A percentile compares a stretch with the other conserved stretches of the same genome.
phyloP scores from a whole-genome alignment of 73 alveolate species.

The Diophrys appendiculata region DNA sequence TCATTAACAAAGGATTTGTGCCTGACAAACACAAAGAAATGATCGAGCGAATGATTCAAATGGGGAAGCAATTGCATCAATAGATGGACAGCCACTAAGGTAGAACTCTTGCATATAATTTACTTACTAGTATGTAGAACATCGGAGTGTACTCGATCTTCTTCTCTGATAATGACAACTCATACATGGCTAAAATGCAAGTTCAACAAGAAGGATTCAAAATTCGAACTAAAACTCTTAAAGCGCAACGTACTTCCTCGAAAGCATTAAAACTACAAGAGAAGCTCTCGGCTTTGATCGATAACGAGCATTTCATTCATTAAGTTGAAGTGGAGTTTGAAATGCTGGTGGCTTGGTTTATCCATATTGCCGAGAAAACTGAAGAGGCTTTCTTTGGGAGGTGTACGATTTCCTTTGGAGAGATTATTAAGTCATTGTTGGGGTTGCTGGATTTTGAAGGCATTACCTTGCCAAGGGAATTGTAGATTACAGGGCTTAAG shows the following conservation, averaged over 20 bases:
- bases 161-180: not conserved
- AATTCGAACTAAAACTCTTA: no score
- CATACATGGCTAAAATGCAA: no score
- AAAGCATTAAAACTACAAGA: constrained; percentile 8
- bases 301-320: constrained; percentile 7
- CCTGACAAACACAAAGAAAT: no score
- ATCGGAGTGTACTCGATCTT: no score
- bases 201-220: no score
- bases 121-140: no score
- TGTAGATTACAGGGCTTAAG: constrained; percentile 50
- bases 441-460: constrained; percentile 5
- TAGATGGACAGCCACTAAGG: no score
- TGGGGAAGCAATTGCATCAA: no score
- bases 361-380: constrained; percentile 26
- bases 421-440: constrained; percentile 1
- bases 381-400: constrained; percentile 10
- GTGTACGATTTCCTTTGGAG: not conserved
- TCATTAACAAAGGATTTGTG: no score
- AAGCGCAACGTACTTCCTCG: constrained; percentile 4
- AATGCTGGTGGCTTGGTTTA: constrained; percentile 49
- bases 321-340: constrained; percentile 51
- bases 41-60: no score
- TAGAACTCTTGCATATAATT: no score
- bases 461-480: constrained; percentile 19
- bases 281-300: not conserved